A percentile compares a stretch with the other conserved stretches of the same genome.
Conservation (phyloP, 202 grass and related monocot genomes). For the Digitaria exilis region DNA sequence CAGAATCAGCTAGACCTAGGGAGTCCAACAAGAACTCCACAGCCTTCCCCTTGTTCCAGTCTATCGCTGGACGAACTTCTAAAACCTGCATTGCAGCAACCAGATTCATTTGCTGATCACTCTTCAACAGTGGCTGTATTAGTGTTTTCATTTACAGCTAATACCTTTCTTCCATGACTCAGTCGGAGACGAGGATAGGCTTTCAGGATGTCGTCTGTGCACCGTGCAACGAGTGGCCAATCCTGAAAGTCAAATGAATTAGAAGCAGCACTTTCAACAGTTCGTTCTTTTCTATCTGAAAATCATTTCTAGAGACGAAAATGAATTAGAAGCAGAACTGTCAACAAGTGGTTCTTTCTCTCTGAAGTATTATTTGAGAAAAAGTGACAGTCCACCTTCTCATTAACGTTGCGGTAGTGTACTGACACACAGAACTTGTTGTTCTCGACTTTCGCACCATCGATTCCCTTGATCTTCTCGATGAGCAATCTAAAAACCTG, state of each 20-base stretch:
- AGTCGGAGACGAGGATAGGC: constrained; percentile 46
- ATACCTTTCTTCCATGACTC: constrained; percentile 56
- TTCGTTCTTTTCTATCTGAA: neutral
- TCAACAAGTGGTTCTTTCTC: neutral
- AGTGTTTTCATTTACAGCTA: neutral
- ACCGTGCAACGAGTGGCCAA: constrained; percentile 38
- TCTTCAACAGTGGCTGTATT: neutral
- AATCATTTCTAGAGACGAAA: neutral
- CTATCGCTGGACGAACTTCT: constrained; percentile 60
- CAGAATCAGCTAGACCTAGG: constrained; percentile 43
- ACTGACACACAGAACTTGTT: constrained; percentile 61
- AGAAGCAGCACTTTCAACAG: neutral
- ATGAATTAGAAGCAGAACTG: neutral
- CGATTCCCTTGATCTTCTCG: constrained; percentile 38
- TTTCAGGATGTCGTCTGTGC: constrained; percentile 45
- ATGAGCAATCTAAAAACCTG: constrained; percentile 58
- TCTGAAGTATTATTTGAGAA: neutral
- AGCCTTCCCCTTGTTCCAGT: constrained; percentile 70
- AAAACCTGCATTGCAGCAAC: constrained; percentile 36
- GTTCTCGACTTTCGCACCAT: constrained; percentile 52
- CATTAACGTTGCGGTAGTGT: constrained; percentile 50
- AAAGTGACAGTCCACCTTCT: constrained; percentile 32
- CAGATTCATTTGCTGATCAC: neutral
- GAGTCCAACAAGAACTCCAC: constrained; percentile 65
- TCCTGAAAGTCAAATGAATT: constrained; percentile 40